phyloP scores from a whole-genome alignment of 75 land plant genomes.

The Pinus tabuliformis region DNA sequence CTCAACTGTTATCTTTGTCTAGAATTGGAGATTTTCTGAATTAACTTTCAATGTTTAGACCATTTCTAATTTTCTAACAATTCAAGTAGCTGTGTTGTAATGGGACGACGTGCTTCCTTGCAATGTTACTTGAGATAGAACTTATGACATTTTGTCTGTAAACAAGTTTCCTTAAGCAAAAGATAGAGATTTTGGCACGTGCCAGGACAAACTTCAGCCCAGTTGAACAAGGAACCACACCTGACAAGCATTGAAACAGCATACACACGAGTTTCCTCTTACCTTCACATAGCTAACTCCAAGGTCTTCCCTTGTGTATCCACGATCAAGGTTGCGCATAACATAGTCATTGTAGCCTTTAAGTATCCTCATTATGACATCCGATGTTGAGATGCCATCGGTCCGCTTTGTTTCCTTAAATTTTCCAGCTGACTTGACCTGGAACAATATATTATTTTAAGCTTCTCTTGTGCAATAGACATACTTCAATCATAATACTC shows the following conservation, averaged over 20 bases:
- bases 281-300: conserved; percentile 61
- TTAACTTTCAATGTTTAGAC: no score
- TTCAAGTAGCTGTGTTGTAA: no score
- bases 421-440: conserved; percentile 43
- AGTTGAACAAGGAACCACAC: no score
- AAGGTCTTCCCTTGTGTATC: conserved; percentile 47
- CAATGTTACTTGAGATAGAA: no score
- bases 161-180: no score
- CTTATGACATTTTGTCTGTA: no score
- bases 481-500: neutral
- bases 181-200: no score
- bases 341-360: conserved; percentile 57
- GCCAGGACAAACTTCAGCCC: no score
- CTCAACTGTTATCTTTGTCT: neutral
- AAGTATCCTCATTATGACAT: conserved; percentile 43
- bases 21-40: no score
- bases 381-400: conserved; percentile 44
- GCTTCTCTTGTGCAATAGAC: neutral
- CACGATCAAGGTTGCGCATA: conserved; percentile 54
- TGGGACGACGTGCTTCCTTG: no score
- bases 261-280: neutral
- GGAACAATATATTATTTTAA: conserved; percentile 4
- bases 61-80: no score
- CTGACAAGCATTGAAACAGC: no score
- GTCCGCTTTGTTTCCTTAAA: conserved; percentile 45